Conservation (phyloP, 2,329 filamentous ascomycete species). For the Dothistroma septosporum region DNA sequence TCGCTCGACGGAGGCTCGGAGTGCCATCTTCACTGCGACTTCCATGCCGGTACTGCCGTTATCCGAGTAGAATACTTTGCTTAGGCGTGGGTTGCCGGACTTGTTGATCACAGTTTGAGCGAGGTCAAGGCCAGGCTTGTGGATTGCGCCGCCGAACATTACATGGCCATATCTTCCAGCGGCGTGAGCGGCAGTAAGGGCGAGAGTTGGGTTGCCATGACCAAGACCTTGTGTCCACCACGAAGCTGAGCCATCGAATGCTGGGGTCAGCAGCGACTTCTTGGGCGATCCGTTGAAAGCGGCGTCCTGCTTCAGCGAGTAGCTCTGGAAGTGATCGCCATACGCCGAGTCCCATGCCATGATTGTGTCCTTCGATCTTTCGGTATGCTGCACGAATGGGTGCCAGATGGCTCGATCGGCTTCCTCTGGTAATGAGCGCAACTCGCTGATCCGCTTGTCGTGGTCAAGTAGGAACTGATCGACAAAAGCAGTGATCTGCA, state of each 20-base stretch:
- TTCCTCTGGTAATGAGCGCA: constrained; percentile 58
- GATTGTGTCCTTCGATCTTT: constrained; percentile 59
- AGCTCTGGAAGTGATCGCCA: constrained; percentile 72
- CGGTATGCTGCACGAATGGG: constrained; percentile 76
- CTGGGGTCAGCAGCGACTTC: constrained; percentile 53
- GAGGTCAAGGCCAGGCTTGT: constrained; percentile 69
- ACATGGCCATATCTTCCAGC: constrained; percentile 82
- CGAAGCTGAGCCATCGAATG: constrained; percentile 79
- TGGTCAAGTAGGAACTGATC: constrained; percentile 53
- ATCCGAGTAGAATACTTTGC: constrained; percentile 75
- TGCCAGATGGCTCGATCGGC: constrained; percentile 73
- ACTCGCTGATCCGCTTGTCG: constrained; percentile 50
- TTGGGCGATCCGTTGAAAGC: constrained; percentile 21
- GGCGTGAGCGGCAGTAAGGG: constrained; percentile 73
- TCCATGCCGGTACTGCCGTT: constrained; percentile 81
- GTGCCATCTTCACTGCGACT: constrained; percentile 79
- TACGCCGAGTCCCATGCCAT: constrained; percentile 75
- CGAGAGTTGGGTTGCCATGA: constrained; percentile 67
- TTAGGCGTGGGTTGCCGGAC: constrained; percentile 61
- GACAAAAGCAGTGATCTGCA: constrained; percentile 46
- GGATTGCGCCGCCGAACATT: constrained; percentile 79
- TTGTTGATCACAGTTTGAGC: constrained; percentile 60
- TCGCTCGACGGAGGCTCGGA: constrained; percentile 62
- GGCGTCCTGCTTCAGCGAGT: constrained; percentile 28
- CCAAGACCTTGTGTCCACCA: constrained; percentile 92